A percentile compares a stretch with the other conserved stretches of the same genome.
Evolutionary conservation across 306 rosid species (phyloP).

Genomic region (Cyclanthera cordifolia): DNA sequence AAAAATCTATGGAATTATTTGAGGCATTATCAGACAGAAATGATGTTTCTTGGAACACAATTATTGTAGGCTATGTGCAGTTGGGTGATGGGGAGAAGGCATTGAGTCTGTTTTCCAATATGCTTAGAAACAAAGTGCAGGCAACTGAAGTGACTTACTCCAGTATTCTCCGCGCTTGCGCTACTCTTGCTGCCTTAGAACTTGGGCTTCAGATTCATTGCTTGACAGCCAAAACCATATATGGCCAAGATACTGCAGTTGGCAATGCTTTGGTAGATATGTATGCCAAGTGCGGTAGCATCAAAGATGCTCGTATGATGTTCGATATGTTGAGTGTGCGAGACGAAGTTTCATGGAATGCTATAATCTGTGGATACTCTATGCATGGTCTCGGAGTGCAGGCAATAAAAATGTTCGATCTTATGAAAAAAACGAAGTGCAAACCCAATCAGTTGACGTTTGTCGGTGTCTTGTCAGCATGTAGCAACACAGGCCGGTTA

Average conservation of each 20-base stretch:
- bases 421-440: constrained; percentile 28
- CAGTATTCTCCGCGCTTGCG: constrained; percentile 36
- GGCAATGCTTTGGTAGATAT: constrained; percentile 40
- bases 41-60: constrained; percentile 39
- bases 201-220: constrained; percentile 43
- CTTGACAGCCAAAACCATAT: constrained; percentile 28
- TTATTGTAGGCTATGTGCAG: constrained; percentile 38
- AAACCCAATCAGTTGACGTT: constrained; percentile 34
- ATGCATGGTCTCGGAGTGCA: constrained; percentile 32
- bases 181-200: constrained; percentile 30
- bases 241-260: constrained; percentile 28
- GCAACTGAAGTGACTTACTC: constrained; percentile 43
- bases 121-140: constrained; percentile 24
- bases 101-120: constrained; percentile 22
- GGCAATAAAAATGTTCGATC: constrained; percentile 29
- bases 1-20: constrained; percentile 27
- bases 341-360: constrained; percentile 40
- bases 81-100: constrained; percentile 36
- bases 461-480: constrained; percentile 40
- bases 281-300: constrained; percentile 43
- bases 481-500: constrained; percentile 38
- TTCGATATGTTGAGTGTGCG: constrained; percentile 27
- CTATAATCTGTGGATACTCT: constrained; percentile 39
- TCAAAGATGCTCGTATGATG: constrained; percentile 29
- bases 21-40: constrained; percentile 21